These are phyloP conservation scores for Sporobolomyces phaffii DNA, from an alignment of 768 basidiomycete genomes.

Conservation along the genomic window DNA sequence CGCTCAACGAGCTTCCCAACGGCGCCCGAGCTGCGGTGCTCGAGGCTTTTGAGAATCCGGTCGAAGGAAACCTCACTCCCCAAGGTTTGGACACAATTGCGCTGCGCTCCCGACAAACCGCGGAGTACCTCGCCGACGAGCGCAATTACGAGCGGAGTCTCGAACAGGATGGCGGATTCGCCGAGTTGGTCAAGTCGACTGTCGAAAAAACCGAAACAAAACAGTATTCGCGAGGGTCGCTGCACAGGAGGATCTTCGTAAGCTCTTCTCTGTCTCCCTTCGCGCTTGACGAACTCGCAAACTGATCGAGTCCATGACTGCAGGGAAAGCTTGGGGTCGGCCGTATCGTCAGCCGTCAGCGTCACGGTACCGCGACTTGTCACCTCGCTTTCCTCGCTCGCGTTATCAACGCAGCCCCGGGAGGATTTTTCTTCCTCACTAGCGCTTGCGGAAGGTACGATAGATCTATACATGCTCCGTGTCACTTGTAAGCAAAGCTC, in stretches of 20 bases:
- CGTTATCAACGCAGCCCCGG: background rate
- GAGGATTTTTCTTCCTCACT: background rate
- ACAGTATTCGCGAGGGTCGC: background rate
- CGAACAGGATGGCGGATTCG: background rate
- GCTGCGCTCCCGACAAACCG: background rate
- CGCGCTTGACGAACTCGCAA: background rate
- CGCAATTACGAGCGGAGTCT: background rate
- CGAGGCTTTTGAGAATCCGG: background rate
- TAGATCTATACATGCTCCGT: background rate
- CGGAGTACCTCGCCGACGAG: background rate
- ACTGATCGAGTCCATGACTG: too few relatives aligned
- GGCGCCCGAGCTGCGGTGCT: too few relatives aligned
- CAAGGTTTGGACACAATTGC: background rate
- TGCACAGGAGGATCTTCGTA: background rate
- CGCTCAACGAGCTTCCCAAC: too few relatives aligned
- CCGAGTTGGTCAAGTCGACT: background rate
- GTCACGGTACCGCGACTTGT: background rate
- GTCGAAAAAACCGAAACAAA: background rate
- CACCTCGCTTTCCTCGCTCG: background rate
- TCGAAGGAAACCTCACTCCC: background rate
- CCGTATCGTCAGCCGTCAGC: background rate
- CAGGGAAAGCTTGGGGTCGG: background rate
- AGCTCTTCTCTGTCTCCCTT: background rate
- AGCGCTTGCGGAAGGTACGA: background rate
- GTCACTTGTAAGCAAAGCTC: background rate